These are phyloP conservation scores for Ceratocystis huliohia DNA, from an alignment of 2,329 filamentous ascomycete genomes.

Conservation along the genomic window DNA sequence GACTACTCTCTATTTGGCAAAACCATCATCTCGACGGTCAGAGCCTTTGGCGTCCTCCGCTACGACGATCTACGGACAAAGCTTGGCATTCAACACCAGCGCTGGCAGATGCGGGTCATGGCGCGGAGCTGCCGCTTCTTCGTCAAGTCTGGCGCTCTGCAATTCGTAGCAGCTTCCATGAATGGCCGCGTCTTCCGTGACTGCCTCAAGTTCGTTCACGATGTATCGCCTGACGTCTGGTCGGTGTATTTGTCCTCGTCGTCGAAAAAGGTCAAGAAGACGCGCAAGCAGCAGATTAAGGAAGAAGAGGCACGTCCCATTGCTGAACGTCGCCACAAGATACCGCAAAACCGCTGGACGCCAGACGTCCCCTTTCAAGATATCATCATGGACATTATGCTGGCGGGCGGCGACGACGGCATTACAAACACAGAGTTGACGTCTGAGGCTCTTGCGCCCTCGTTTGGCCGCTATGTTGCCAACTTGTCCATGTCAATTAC, in stretches of 20 bases:
- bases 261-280: conserved; percentile 20
- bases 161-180: conserved; percentile 45
- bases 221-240: conserved; percentile 46
- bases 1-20: conserved; percentile 46
- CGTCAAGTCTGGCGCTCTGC: conserved; percentile 41
- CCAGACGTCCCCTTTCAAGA: conserved; percentile 21
- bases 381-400: conserved; percentile 29
- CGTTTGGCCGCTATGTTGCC: conserved; percentile 29
- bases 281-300: conserved; percentile 19
- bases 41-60: conserved; percentile 46
- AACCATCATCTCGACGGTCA: conserved; percentile 44
- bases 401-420: conserved; percentile 27
- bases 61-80: conserved; percentile 47
- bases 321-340: not conserved
- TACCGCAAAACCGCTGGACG: conserved; percentile 15
- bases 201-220: conserved; percentile 46
- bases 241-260: conserved; percentile 33
- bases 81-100: conserved; percentile 41
- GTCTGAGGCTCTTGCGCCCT: conserved; percentile 28
- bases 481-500: conserved; percentile 23
- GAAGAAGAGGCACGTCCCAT: conserved; percentile 16
- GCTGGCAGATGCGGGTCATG: conserved; percentile 48
- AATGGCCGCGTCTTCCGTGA: conserved; percentile 45
- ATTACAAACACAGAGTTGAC: conserved; percentile 30
- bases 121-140: conserved; percentile 47